Conservation (phyloP, 305 asterid genomes). For the Petunia hybrid region DNA sequence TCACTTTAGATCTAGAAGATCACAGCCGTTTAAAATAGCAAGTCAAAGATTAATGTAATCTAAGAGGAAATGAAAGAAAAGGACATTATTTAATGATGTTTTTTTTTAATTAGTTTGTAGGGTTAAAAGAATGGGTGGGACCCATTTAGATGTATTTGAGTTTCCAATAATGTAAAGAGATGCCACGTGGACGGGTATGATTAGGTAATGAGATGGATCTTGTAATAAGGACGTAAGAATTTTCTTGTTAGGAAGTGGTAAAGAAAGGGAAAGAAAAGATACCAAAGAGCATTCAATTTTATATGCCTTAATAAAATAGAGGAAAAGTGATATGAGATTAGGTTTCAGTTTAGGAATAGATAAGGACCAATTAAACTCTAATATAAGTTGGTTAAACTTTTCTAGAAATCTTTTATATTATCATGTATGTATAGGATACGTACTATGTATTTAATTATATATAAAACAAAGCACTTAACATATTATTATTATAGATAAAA, state of each 20-base stretch:
- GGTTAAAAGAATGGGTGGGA: constrained; percentile 34
- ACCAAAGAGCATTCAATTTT: constrained; percentile 30
- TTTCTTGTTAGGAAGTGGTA: neutral
- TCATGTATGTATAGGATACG: too few species aligned
- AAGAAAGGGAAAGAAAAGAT: constrained; percentile 20
- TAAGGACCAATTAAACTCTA: neutral
- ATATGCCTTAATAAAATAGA: neutral
- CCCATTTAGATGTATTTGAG: constrained; percentile 31
- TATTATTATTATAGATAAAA: too few species aligned
- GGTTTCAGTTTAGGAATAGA: neutral
- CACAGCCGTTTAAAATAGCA: constrained; percentile 1
- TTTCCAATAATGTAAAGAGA: constrained; percentile 26
- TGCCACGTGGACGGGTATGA: constrained; percentile 49
- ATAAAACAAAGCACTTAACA: too few species aligned
- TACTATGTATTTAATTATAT: too few species aligned
- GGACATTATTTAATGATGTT: neutral
- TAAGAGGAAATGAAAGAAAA: neutral
- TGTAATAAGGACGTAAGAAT: neutral
- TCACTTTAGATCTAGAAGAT: neutral
- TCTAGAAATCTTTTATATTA: too few species aligned
- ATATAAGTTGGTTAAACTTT: neutral
- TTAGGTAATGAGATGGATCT: constrained; percentile 39
- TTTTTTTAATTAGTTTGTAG: neutral
- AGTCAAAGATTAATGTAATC: neutral
- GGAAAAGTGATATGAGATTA: constrained; percentile 25